Conservation (phyloP, 768 basidiomycete genomes). For the Auricularia heimuer region DNA sequence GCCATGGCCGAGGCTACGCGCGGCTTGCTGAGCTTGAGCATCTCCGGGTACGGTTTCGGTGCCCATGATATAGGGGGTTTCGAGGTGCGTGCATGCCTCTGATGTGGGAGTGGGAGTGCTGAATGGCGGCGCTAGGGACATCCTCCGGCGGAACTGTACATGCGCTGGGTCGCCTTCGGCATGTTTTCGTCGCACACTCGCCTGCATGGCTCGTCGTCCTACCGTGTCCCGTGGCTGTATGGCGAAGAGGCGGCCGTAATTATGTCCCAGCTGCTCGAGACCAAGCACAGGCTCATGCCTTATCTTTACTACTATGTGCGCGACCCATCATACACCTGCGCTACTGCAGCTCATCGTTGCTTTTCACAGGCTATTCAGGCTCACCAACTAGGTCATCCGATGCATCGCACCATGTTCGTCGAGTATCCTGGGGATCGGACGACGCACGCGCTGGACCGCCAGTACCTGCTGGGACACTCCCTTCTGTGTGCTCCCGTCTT, state of each 20-base stretch:
- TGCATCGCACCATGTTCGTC: constrained; percentile 58
- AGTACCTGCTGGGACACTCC: constrained; percentile 49
- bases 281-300: constrained; percentile 66
- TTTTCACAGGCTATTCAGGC: constrained; percentile 36
- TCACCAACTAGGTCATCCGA: constrained; percentile 40
- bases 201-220: constrained; percentile 62
- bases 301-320: constrained; percentile 37
- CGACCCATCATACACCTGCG: neutral
- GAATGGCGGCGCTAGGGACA: constrained; percentile 35
- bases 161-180: constrained; percentile 70
- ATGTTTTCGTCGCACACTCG: constrained; percentile 69
- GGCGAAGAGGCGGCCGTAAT: constrained; percentile 43
- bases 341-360: neutral
- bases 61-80: constrained; percentile 75
- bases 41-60: constrained; percentile 62
- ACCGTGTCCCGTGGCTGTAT: constrained; percentile 64
- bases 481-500: constrained; percentile 57
- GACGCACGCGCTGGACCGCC: constrained; percentile 46
- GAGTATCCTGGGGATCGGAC: constrained; percentile 52
- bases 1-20: constrained; percentile 70
- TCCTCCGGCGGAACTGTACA: constrained; percentile 58
- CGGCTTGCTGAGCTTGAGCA: constrained; percentile 51
- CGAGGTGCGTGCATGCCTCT: constrained; percentile 26
- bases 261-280: constrained; percentile 39
- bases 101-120: constrained; percentile 13